A percentile compares a stretch with the other conserved stretches of the same genome.
Evolutionary conservation across 805 yeast genomes (phyloP).

Genomic region (Candida sanyiensis): DNA sequence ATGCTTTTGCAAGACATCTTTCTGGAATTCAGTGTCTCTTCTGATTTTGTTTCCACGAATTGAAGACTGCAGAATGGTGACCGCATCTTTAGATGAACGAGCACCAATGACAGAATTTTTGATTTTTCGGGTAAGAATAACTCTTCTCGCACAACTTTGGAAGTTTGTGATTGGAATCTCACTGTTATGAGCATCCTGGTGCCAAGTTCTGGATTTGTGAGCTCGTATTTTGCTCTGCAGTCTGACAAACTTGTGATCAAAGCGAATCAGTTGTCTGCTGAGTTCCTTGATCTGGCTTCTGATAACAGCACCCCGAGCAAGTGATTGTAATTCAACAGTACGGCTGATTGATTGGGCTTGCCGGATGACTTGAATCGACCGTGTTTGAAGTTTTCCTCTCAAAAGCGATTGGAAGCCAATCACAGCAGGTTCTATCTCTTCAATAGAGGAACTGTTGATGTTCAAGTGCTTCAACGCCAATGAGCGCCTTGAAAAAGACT

Average conservation of each 20-base stretch:
- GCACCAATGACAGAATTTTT: conserved; percentile 19
- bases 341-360: conserved; percentile 11
- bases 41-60: conserved; percentile 25
- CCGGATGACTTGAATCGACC: conserved; percentile 3
- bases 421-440: conserved; percentile 20
- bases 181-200: conserved; percentile 7
- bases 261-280: conserved; percentile 13
- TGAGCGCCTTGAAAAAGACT: conserved; percentile 48
- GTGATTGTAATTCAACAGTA: conserved; percentile 34
- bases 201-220: conserved; percentile 1
- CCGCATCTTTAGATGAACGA: conserved; percentile 23
- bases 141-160: conserved; percentile 36
- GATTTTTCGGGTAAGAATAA: conserved; percentile 20
- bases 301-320: conserved; percentile 35
- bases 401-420: conserved; percentile 31
- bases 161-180: conserved; percentile 23
- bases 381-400: conserved; percentile 28
- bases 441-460: conserved; percentile 26
- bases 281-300: conserved; percentile 24
- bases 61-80: conserved; percentile 37
- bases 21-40: conserved; percentile 1
- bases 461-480: conserved; percentile 23
- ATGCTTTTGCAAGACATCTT: conserved; percentile 2
- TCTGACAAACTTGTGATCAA: conserved; percentile 14
- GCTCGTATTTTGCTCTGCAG: conserved; percentile 20